These are phyloP conservation scores for Paxillus involutus DNA, from an alignment of 768 basidiomycete genomes.

Conservation along the genomic window DNA sequence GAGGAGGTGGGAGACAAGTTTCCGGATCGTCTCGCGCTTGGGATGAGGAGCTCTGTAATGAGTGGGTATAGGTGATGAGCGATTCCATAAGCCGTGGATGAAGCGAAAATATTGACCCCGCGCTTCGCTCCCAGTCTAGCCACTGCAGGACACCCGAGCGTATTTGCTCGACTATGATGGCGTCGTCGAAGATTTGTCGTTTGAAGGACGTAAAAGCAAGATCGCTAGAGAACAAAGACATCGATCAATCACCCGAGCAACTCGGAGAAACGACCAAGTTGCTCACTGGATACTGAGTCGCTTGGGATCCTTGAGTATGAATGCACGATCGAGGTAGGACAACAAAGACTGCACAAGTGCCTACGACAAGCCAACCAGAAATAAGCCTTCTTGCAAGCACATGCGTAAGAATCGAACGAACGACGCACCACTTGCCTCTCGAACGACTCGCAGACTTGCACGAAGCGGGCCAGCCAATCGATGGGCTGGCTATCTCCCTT, in stretches of 20 bases:
- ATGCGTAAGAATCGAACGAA: neutral
- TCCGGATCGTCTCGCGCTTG: constrained; percentile 41
- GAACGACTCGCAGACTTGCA: constrained; percentile 59
- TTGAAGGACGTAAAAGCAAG: constrained; percentile 59
- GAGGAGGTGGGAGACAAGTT: constrained; percentile 57
- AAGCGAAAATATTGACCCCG: constrained; percentile 26
- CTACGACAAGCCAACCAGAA: constrained; percentile 32
- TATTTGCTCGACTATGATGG: constrained; percentile 42
- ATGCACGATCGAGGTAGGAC: constrained; percentile 71
- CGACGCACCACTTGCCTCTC: constrained; percentile 59
- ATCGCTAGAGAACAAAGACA: constrained; percentile 33
- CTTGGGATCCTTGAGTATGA: constrained; percentile 43
- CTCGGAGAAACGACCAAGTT: neutral
- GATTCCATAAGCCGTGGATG: neutral
- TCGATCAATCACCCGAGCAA: neutral
- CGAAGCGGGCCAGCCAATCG: constrained; percentile 61
- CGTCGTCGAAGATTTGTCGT: constrained; percentile 49
- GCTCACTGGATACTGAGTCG: constrained; percentile 47
- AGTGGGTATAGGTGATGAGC: constrained; percentile 1
- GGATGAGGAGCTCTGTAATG: constrained; percentile 36
- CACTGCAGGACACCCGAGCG: constrained; percentile 48
- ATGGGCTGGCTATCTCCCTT: constrained; percentile 28
- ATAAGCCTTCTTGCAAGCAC: neutral
- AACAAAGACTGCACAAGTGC: constrained; percentile 59
- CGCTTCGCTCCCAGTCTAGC: constrained; percentile 54